phyloP scores from a whole-genome alignment of 2,329 filamentous ascomycete genomes.

The Rutstroemia sp. region DNA sequence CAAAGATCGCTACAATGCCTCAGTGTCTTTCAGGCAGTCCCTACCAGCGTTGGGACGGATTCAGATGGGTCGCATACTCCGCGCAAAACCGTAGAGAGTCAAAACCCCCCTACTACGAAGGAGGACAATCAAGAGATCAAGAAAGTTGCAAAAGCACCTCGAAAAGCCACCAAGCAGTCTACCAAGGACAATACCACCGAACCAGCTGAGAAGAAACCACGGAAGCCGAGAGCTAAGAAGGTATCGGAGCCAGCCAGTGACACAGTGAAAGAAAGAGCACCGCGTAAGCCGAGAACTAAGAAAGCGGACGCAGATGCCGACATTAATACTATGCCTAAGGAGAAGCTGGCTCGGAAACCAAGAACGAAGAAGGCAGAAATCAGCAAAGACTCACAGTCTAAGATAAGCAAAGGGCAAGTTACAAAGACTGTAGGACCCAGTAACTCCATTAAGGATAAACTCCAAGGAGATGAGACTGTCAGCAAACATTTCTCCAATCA shows the following conservation, averaged over 20 bases:
- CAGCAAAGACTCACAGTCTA: slow-evolving; percentile 26
- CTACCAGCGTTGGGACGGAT: slow-evolving; percentile 13
- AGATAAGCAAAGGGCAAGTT: slow-evolving; percentile 28
- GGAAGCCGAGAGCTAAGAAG: slow-evolving; percentile 21
- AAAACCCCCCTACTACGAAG: slow-evolving; percentile 10
- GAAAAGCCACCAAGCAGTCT: slow-evolving; percentile 13
- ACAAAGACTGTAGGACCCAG: slow-evolving; percentile 23
- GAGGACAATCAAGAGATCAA: not conserved
- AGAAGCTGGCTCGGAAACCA: slow-evolving; percentile 10
- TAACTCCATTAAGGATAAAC: slow-evolving; percentile 13
- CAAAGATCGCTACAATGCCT: slow-evolving; percentile 3
- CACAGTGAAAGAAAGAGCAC: slow-evolving; percentile 17
- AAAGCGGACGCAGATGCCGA: slow-evolving; percentile 12
- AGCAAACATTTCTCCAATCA: slow-evolving; percentile 6
- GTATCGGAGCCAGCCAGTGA: slow-evolving; percentile 1
- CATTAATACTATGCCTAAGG: slow-evolving; percentile 8
- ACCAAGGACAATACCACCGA: not conserved
- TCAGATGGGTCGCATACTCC: slow-evolving; percentile 21
- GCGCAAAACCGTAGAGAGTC: slow-evolving; percentile 18
- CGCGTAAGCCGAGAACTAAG: slow-evolving; percentile 18
- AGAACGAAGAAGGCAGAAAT: slow-evolving; percentile 18
- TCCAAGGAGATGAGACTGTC: slow-evolving; percentile 11
- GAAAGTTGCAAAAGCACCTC: slow-evolving; percentile 22
- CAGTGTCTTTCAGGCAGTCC: slow-evolving; percentile 5
- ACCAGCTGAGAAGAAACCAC: slow-evolving; percentile 12